These are phyloP conservation scores for Petunia secreta DNA, from an alignment of 257 asterid species.

Conservation along the genomic window DNA sequence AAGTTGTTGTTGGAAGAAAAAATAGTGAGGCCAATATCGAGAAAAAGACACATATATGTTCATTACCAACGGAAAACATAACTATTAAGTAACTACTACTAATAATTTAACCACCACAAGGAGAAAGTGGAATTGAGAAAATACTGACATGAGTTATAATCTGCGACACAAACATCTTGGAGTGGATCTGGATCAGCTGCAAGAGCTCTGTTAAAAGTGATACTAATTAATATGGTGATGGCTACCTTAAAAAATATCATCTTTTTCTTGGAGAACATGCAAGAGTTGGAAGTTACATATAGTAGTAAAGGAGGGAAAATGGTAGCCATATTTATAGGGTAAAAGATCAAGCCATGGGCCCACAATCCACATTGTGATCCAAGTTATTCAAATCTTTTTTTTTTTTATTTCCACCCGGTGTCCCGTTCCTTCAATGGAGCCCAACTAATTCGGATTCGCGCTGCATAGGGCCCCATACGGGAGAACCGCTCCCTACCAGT, in stretches of 20 bases:
- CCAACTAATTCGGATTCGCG: too few species aligned
- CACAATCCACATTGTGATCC: too few species aligned
- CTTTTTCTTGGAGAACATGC: too few species aligned
- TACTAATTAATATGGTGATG: neutral
- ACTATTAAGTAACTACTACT: too few species aligned
- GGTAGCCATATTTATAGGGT: neutral
- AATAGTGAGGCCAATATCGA: neutral
- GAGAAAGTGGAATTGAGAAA: neutral
- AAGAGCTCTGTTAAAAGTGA: neutral
- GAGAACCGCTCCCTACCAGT: too few species aligned
- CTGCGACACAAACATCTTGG: constrained; percentile 9
- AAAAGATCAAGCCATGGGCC: too few species aligned
- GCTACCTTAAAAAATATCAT: neutral
- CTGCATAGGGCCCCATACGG: too few species aligned
- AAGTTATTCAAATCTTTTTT: too few species aligned
- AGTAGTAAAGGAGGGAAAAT: neutral
- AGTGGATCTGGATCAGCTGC: constrained; percentile 21
- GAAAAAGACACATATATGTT: neutral
- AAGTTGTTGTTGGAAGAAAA: neutral
- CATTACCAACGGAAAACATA: too few species aligned
- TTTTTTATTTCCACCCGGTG: too few species aligned
- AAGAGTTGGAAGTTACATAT: neutral
- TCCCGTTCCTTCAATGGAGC: too few species aligned
- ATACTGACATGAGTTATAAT: neutral
- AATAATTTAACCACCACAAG: neutral